A percentile compares a stretch with the other conserved stretches of the same genome.
Evolutionary conservation across 164 flowering plant species (phyloP).

Genomic region (Magnolia sinica): DNA sequence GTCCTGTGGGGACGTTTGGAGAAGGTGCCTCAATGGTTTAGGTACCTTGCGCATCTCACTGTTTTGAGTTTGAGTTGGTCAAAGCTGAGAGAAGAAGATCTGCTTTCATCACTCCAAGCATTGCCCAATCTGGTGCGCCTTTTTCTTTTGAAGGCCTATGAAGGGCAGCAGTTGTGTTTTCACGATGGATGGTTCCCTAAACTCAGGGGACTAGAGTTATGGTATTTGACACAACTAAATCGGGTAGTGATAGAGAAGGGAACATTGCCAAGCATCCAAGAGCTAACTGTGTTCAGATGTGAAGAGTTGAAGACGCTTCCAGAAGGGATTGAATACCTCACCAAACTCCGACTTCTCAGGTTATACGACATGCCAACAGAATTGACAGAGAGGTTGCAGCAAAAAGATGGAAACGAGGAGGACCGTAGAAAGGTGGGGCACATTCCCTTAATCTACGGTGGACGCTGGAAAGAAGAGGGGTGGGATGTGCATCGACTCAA

Average conservation of each 20-base stretch:
- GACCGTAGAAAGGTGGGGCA: not conserved
- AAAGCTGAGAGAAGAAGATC: not conserved
- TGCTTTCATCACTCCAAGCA: not conserved
- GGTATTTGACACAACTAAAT: not conserved
- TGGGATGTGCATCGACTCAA: not conserved
- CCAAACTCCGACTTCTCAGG: not conserved
- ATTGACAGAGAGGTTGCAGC: not conserved
- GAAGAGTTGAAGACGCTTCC: conserved; percentile 4
- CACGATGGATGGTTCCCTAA: conserved; percentile 1
- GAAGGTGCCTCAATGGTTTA: conserved; percentile 7
- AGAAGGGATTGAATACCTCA: not conserved
- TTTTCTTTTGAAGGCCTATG: not conserved
- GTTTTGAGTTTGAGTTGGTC: not conserved
- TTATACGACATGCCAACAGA: not conserved
- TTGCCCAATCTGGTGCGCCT: conserved; percentile 13
- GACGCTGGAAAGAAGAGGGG: not conserved
- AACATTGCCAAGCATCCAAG: conserved; percentile 1
- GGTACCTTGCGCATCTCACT: not conserved
- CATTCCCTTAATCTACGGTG: not conserved
- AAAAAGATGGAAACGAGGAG: not conserved
- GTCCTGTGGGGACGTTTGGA: not conserved
- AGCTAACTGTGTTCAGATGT: not conserved
- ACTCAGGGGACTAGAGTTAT: not conserved
- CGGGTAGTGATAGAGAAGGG: not conserved
- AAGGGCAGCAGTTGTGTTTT: not conserved